Evolutionary conservation across 2,329 filamentous ascomycete species (phyloP).

Genomic region (Ophiosphaerella herpotricha): DNA sequence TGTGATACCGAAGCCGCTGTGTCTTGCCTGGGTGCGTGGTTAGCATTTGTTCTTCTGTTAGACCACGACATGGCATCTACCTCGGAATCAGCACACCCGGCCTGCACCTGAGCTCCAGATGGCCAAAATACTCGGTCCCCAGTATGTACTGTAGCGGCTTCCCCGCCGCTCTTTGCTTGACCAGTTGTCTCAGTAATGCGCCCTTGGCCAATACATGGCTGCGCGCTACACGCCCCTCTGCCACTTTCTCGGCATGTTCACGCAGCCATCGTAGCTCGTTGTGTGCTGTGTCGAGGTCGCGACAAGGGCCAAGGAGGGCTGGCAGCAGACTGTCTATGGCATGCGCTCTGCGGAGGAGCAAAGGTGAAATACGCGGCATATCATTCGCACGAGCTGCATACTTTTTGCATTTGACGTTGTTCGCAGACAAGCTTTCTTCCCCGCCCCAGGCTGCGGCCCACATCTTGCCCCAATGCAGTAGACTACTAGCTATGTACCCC

Average conservation of each 20-base stretch:
- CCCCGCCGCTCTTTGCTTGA: constrained; percentile 57
- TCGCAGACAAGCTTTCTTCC: constrained; percentile 4
- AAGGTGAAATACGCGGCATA: constrained; percentile 65
- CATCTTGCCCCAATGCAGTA: background rate
- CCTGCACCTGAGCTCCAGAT: constrained; percentile 75
- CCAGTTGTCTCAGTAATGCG: constrained; percentile 31
- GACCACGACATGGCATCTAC: constrained; percentile 44
- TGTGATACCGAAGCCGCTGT: constrained; percentile 49
- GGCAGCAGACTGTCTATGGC: constrained; percentile 61
- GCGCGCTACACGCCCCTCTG: constrained; percentile 22
- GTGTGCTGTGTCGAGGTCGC: constrained; percentile 64
- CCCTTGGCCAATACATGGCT: constrained; percentile 22
- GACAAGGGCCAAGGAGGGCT: constrained; percentile 66
- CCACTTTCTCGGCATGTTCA: constrained; percentile 55
- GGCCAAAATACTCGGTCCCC: constrained; percentile 85
- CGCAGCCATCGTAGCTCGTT: constrained; percentile 76
- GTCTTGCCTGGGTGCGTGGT: constrained; percentile 47
- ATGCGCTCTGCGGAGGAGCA: constrained; percentile 60
- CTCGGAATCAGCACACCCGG: constrained; percentile 85
- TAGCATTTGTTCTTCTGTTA: constrained; percentile 7
- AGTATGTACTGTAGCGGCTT: constrained; percentile 88
- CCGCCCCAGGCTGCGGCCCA: constrained; percentile 4
- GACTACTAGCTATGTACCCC: constrained; percentile 4
- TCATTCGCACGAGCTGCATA: constrained; percentile 9
- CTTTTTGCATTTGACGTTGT: constrained; percentile 2